Evolutionary conservation across 2,329 filamentous ascomycete species (phyloP).

Genomic region (Leptographium flavum): DNA sequence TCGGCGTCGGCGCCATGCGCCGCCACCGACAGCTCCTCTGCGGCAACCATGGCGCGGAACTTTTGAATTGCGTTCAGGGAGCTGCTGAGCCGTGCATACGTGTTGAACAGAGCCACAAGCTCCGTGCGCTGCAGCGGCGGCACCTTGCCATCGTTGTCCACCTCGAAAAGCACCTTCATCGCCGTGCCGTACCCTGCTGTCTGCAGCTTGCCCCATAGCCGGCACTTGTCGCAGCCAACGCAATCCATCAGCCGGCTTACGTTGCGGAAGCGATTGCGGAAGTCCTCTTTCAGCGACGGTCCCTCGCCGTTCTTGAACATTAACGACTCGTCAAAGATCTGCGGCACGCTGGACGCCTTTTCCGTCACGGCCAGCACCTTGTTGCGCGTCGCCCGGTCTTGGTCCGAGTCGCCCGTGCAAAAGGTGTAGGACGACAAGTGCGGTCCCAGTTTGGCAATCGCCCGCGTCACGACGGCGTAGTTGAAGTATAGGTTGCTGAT

Average conservation of each 20-base stretch:
- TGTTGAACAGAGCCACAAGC: slow-evolving; percentile 88
- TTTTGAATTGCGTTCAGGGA: slow-evolving; percentile 61
- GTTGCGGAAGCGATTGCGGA: slow-evolving; percentile 93
- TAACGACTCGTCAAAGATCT: slow-evolving; percentile 85
- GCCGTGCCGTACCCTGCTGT: slow-evolving; percentile 90
- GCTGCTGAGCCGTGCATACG: slow-evolving; percentile 72
- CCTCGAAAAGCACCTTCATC: slow-evolving; percentile 91
- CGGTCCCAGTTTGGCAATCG: slow-evolving; percentile 77
- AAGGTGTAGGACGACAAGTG: slow-evolving; percentile 74
- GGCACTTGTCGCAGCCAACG: slow-evolving; percentile 95
- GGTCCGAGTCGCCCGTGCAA: slow-evolving; percentile 69
- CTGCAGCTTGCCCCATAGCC: slow-evolving; percentile 94
- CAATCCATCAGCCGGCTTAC: slow-evolving; percentile 97
- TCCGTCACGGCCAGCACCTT: slow-evolving; percentile 69
- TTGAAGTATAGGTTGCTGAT: slow-evolving; percentile 99
- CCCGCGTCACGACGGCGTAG: slow-evolving; percentile 87
- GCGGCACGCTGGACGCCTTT: slow-evolving; percentile 51
- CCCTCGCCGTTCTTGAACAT: slow-evolving; percentile 80
- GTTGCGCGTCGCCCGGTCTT: slow-evolving; percentile 65
- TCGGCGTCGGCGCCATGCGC: slow-evolving; percentile 10
- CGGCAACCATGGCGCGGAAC: slow-evolving; percentile 47
- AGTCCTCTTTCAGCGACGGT: slow-evolving; percentile 83
- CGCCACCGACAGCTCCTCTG: slow-evolving; percentile 16
- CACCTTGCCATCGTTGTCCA: slow-evolving; percentile 48
- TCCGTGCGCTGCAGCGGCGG: slow-evolving; percentile 76